Evolutionary conservation across 768 basidiomycete species (phyloP).

Genomic region (Rhodotorula graminis): DNA sequence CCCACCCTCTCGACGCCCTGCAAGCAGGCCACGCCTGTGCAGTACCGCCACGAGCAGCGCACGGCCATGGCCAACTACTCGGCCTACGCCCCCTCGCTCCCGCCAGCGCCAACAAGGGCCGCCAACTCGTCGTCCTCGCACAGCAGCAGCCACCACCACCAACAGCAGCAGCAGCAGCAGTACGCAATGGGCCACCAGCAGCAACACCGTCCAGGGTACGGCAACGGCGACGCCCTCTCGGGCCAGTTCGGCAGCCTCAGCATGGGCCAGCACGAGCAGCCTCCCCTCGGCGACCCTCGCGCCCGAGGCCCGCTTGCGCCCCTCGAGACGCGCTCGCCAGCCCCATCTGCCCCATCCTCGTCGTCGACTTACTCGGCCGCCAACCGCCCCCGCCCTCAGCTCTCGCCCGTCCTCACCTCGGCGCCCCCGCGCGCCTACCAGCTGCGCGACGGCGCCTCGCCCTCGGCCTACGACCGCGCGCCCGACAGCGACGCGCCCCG

Average conservation of each 20-base stretch:
- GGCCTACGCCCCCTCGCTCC: conserved; percentile 1
- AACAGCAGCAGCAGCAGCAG: too few relatives aligned
- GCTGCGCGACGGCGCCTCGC: not conserved
- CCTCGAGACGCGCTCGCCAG: not conserved
- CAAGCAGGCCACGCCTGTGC: too few relatives aligned
- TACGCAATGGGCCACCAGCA: too few relatives aligned
- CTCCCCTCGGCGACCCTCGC: not conserved
- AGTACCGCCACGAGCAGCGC: too few relatives aligned
- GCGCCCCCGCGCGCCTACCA: not conserved
- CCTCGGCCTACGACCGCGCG: not conserved
- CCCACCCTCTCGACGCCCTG: too few relatives aligned
- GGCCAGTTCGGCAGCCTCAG: conserved; percentile 6
- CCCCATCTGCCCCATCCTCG: not conserved
- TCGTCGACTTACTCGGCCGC: not conserved
- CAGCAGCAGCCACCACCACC: too few relatives aligned
- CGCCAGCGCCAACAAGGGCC: not conserved
- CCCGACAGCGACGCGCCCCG: not conserved
- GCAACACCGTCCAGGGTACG: not conserved
- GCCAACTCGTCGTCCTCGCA: too few relatives aligned
- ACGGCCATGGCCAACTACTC: conserved; percentile 10
- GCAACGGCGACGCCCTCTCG: not conserved
- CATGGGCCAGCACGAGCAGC: not conserved
- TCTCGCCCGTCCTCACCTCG: not conserved
- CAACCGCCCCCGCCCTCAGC: conserved; percentile 11
- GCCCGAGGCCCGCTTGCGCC: not conserved